Base-by-base conservation (phyloP, 2,329 filamentous ascomycete species). In the Aotearoamyces nothofagi region DNA sequence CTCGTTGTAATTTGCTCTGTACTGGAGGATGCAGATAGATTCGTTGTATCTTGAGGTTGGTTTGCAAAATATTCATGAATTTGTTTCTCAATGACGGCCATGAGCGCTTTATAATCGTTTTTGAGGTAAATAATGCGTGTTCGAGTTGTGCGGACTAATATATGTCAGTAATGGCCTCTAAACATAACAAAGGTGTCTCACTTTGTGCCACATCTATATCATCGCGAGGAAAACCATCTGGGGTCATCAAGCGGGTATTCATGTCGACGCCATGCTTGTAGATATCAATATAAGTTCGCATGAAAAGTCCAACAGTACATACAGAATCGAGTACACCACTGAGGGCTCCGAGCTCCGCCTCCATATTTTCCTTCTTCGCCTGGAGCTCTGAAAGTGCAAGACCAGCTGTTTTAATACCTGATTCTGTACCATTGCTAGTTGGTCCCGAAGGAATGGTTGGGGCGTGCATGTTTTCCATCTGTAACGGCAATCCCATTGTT, bases 201-300 rank as follows among this genome's bases (percentile, higher is more conserved):
- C 83, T 90, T 57, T 94, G 87, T 15, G 90, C 78, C 37, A 98
- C 79, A 52, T 98, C 90, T 39, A 98, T 76, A 54, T 98, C 90
- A 44, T 81, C 77, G 49, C 90, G 71, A 17, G 90, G 90, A 50
- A 82, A 98, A 26, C 90, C 90, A 55, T 96, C 90, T 36, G 74
- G 69, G 9, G 87, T 94, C 14, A 83, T 71, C 22, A 98, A 69
- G 33, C 72, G 65, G 5, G 90, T 94, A 44, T 78, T 76, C 90
- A 98, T 98, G 45, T 79, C 76, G 30, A 93, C 87, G 24, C 78
- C 75, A 60, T 96, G 87, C 86, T 94, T 44, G 9, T 17, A 15
- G 20, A 17, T 28, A 26, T 43, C 26, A 41, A 35, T 26, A 23
- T 16, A 35, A 22, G 10, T 29, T 13, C 22, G 19, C 8, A 5